A percentile compares a stretch with the other conserved stretches of the same genome.
Conservation (phyloP, 2,329 filamentous ascomycete species). For the Hypoxylon sp. region DNA sequence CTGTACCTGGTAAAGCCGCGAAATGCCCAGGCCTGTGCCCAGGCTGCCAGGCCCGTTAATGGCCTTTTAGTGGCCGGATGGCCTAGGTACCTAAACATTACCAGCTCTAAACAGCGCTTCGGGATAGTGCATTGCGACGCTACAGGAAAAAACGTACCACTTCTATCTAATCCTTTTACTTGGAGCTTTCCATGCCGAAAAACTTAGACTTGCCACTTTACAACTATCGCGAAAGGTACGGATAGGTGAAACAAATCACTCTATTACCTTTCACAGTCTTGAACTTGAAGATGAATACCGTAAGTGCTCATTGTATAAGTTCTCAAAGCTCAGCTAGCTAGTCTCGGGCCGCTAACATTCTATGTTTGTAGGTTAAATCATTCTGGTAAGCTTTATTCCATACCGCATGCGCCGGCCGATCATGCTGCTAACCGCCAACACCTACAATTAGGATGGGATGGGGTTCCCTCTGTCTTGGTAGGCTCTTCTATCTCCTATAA, state of each 20-base stretch:
- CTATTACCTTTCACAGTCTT: background rate
- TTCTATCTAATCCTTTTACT: conserved; percentile 25
- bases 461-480: conserved; percentile 86
- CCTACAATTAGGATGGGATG: conserved; percentile 76
- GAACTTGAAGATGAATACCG: conserved; percentile 32
- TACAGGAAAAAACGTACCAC: conserved; percentile 28
- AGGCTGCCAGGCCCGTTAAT: too few relatives aligned
- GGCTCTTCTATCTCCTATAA: too few relatives aligned
- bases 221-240: background rate
- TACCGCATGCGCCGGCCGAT: background rate
- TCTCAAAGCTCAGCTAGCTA: background rate
- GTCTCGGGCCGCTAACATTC: conserved; percentile 34
- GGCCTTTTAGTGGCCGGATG: too few relatives aligned
- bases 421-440: conserved; percentile 14
- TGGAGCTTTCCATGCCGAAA: conserved; percentile 11
- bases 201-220: background rate
- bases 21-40: background rate
- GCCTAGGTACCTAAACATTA: too few relatives aligned
- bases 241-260: background rate
- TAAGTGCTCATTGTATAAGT: conserved; percentile 14
- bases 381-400: conserved; percentile 64
- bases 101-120: background rate
- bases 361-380: conserved; percentile 61
- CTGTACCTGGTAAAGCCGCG: background rate
- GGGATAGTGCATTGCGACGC: conserved; percentile 3